Base-by-base conservation (phyloP, 1,284 basidiomycete genomes). In the Trichosporon sp. region DNA sequence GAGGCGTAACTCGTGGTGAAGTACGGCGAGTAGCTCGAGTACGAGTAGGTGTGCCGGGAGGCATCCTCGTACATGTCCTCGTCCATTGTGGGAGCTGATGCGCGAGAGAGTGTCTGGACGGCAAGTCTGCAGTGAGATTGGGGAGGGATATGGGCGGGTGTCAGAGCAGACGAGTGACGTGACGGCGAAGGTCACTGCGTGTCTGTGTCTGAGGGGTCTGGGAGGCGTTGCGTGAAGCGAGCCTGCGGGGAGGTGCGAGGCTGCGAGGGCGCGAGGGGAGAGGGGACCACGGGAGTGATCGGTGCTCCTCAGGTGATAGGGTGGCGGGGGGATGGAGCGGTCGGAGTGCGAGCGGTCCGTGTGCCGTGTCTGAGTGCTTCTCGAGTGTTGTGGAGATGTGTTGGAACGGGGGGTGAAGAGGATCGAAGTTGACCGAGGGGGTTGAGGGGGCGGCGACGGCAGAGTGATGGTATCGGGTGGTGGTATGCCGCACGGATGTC, bases 41-140 rank as follows among this genome's bases (percentile, higher is more conserved):
- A 72, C 51, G 71, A 71, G 65, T 77, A 78, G 14, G 75, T 70
- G 68, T 71, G 69, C 21, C 70, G 66, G 5, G 76, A 77, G 2
- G 70, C 16, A 70, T 76, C 77, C 66, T 79, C 76, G 69, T 75
- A 76, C 79, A 82, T 80, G 40, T 79, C 78, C 72, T 80, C 78
- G 77, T 81, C 81, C 75, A 78, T 80, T 31, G 32, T 76, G 68
- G 11, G 68, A 1, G 14, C 8, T 5, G 35, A 5, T 37, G 35
- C 2, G 10, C 2, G 59, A 26, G 19, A 35, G 26, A 66, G 65
- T 66, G 19, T 54, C 19, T 26, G 51, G 19, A 54, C 10, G 51
- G 43, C 43, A 48, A 40, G 51, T 12, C 43, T 46, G 43, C 43
- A 14, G 14, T 21, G 8, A 54, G 21, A 21, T 1, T 54, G 51